Conservation (phyloP, 768 basidiomycete species). For the Russula brevipes region DNA sequence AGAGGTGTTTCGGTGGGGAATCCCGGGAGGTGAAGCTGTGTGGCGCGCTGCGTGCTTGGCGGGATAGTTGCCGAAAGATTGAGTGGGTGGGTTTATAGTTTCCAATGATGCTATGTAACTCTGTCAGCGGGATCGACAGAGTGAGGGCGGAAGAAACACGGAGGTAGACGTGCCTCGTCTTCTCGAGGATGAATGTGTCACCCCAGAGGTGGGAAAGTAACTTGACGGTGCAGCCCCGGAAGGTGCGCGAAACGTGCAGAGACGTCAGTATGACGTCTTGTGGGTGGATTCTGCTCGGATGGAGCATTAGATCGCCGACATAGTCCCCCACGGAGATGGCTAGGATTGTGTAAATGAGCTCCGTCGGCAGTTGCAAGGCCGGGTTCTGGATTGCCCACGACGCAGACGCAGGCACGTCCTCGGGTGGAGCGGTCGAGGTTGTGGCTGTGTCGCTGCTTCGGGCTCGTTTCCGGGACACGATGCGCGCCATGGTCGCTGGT, state of each 20-base stretch:
- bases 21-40: not conserved
- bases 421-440: not conserved
- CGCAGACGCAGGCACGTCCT: not conserved
- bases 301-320: conserved; percentile 18
- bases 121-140: not conserved
- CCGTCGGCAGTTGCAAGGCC: conserved; percentile 13
- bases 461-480: conserved; percentile 10
- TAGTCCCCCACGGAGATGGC: conserved; percentile 20
- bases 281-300: conserved; percentile 5
- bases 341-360: conserved; percentile 18
- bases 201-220: conserved; percentile 23
- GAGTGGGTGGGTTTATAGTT: conserved; percentile 22
- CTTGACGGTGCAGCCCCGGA: conserved; percentile 21
- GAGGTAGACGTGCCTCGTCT: conserved; percentile 7
- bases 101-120: conserved; percentile 10
- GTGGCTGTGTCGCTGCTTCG: not conserved
- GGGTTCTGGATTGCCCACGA: not conserved
- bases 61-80: conserved; percentile 16
- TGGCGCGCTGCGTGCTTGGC: conserved; percentile 9
- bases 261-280: conserved; percentile 18
- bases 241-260: conserved; percentile 21
- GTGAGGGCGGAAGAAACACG: not conserved
- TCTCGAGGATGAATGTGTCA: conserved; percentile 22
- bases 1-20: conserved; percentile 12
- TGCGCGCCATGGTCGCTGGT: not conserved